These are phyloP conservation scores for Piloderma croceum DNA, from an alignment of 768 basidiomycete genomes.

Conservation along the genomic window DNA sequence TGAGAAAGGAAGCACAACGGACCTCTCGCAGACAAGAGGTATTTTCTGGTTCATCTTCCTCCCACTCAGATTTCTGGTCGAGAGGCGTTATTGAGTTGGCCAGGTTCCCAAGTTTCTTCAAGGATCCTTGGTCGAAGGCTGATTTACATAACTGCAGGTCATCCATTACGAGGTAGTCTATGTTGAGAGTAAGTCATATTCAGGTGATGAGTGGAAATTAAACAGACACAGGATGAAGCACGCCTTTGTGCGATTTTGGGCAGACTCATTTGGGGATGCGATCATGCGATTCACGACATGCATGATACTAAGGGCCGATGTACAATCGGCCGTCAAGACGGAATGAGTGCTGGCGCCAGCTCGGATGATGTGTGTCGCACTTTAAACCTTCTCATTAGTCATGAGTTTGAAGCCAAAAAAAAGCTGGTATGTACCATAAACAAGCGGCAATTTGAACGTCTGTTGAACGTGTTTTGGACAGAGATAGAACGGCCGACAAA, in stretches of 20 bases:
- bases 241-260: constrained; percentile 51
- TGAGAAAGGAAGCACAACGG: constrained; percentile 7
- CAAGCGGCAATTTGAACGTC: constrained; percentile 69
- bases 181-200: neutral
- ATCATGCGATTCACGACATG: constrained; percentile 59
- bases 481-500: constrained; percentile 40
- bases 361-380: constrained; percentile 59
- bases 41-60: constrained; percentile 48
- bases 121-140: constrained; percentile 65
- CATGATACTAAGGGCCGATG: constrained; percentile 57
- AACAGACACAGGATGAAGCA: constrained; percentile 72
- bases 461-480: constrained; percentile 52
- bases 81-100: constrained; percentile 50
- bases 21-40: constrained; percentile 62
- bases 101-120: constrained; percentile 48
- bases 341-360: constrained; percentile 33
- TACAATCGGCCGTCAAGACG: constrained; percentile 35
- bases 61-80: constrained; percentile 44
- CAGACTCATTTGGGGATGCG: constrained; percentile 34
- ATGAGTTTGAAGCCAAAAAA: no score
- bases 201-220: neutral
- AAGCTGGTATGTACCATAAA: constrained; percentile 44
- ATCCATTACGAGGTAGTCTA: constrained; percentile 68
- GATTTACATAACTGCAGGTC: constrained; percentile 59
- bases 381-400: no score